Percentiles rank a stretch among this genome's conserved stretches.
phyloP scores from a whole-genome alignment of 306 rosid genomes.

The Notholithocarpus densiflorus region DNA sequence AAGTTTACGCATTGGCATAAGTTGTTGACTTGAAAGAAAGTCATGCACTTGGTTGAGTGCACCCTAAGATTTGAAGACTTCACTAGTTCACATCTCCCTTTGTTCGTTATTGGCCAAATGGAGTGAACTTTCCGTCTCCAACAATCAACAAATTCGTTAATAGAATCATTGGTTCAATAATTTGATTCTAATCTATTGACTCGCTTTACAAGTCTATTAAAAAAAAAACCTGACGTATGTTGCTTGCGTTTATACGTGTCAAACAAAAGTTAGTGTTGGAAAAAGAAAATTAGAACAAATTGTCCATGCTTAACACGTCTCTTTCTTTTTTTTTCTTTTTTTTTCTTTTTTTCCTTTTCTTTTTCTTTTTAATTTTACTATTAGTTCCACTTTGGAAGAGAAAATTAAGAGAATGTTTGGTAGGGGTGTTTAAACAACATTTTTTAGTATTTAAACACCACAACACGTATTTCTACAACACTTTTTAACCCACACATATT shows the following conservation, averaged over 20 bases:
- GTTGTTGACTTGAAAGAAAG: not conserved
- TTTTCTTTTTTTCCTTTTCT: fast-evolving
- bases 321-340: no score
- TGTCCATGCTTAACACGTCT: no score
- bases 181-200: not conserved
- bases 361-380: no score
- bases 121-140: conserved; percentile 20
- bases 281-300: not conserved
- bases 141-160: conserved; percentile 6
- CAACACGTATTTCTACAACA: fast-evolving
- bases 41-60: not conserved
- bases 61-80: not conserved
- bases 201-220: not conserved
- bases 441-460: fast-evolving
- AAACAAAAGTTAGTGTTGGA: not conserved
- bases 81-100: not conserved
- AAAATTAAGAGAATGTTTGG: fast-evolving
- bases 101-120: not conserved
- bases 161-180: not conserved
- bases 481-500: fast-evolving
- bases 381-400: no score
- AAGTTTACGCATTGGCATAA: no score
- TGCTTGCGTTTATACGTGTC: not conserved
- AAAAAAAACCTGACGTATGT: not conserved
- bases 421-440: fast-evolving